Conservation (phyloP, 441 rosid genomes). For the Manihot esculenta region DNA sequence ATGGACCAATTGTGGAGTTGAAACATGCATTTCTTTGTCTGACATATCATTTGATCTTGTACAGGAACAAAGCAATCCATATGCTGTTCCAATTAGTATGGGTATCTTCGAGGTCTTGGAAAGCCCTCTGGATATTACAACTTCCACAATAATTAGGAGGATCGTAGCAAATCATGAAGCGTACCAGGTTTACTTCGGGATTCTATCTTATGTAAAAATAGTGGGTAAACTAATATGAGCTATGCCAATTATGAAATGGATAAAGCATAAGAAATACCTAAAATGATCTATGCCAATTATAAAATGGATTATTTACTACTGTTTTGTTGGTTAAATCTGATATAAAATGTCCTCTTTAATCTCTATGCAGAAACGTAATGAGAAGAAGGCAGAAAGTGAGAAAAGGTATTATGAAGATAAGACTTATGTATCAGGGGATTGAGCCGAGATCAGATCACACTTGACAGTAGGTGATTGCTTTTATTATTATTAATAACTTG, state of each 20-base stretch:
- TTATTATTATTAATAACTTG: slow-evolving; percentile 9
- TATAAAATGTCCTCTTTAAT: not conserved
- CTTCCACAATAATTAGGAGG: slow-evolving; percentile 64
- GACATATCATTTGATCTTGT: not conserved
- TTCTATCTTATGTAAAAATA: not conserved
- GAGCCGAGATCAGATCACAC: slow-evolving; percentile 23
- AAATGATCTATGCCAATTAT: no score
- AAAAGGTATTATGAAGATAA: slow-evolving; percentile 56
- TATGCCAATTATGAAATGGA: no score
- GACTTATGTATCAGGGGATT: slow-evolving; percentile 48
- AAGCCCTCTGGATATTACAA: slow-evolving; percentile 63
- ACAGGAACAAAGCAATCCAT: slow-evolving; percentile 62
- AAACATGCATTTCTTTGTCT: not conserved
- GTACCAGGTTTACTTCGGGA: slow-evolving; percentile 39
- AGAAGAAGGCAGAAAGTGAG: slow-evolving; percentile 60
- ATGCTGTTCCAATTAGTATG: slow-evolving; percentile 56
- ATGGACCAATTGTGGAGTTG: not conserved
- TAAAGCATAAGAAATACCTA: not conserved
- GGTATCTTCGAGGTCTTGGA: slow-evolving; percentile 58
- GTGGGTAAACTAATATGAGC: not conserved
- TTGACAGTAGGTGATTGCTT: slow-evolving; percentile 2
- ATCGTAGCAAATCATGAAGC: slow-evolving; percentile 71
- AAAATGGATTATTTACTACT: no score
- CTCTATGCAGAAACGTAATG: slow-evolving; percentile 58
- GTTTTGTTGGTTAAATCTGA: not conserved